Conservation (phyloP, 2,329 filamentous ascomycete species). For the Drechmeria coniospora region DNA sequence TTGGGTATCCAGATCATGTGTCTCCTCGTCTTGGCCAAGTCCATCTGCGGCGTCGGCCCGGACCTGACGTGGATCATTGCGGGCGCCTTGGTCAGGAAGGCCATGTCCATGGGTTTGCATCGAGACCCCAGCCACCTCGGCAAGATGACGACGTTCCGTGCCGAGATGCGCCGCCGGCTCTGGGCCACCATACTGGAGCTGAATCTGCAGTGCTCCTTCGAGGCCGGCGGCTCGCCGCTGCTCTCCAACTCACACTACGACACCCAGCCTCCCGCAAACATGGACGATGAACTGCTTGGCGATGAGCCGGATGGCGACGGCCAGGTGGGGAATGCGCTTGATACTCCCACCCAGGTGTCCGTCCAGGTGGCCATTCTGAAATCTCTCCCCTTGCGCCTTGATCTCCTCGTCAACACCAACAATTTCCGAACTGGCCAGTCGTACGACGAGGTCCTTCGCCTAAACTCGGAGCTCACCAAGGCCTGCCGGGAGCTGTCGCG, state of each 20-base stretch:
- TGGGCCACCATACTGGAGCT: slow-evolving; percentile 43
- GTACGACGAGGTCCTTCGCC: slow-evolving; percentile 31
- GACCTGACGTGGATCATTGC: slow-evolving; percentile 37
- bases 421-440: slow-evolving; percentile 25
- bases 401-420: slow-evolving; percentile 29
- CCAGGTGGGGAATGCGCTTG: slow-evolving; percentile 2
- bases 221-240: slow-evolving; percentile 34
- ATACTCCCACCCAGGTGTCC: slow-evolving; percentile 27
- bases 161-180: slow-evolving; percentile 38
- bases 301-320: slow-evolving; percentile 17
- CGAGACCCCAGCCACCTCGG: slow-evolving; percentile 36
- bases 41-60: slow-evolving; percentile 28
- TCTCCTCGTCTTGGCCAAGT: slow-evolving; percentile 33
- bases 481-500: slow-evolving; percentile 18
- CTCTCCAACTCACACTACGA: slow-evolving; percentile 33
- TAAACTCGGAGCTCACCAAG: slow-evolving; percentile 28
- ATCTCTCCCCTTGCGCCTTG: slow-evolving; percentile 27
- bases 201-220: slow-evolving; percentile 33
- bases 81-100: slow-evolving; percentile 34
- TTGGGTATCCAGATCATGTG: slow-evolving; percentile 35
- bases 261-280: slow-evolving; percentile 30
- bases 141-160: slow-evolving; percentile 28
- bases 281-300: slow-evolving; percentile 34
- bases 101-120: slow-evolving; percentile 43
- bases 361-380: slow-evolving; percentile 29